Base-by-base conservation (phyloP, 75 land plant species). In the Adiantum capillusveneris region DNA sequence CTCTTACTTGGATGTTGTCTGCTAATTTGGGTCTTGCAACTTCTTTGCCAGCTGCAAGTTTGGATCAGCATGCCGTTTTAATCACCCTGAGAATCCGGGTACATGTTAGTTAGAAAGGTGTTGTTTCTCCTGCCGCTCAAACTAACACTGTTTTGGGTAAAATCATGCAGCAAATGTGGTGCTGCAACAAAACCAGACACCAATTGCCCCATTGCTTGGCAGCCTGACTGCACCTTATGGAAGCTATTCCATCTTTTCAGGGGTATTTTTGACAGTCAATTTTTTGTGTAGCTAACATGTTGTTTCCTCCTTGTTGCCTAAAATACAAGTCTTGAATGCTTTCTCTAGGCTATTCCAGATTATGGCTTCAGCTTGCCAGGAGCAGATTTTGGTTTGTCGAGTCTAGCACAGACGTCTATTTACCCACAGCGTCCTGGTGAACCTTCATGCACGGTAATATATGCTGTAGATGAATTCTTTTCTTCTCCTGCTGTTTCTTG, bases 341-440 rank as follows among this genome's bases (percentile, higher is more conserved):
- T 20, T 11, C 22, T 6, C n/a, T 16, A 28, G 57, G 5, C 29
- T 11, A 3, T 55, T 28, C 26, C 29, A 55, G 25, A 55, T 25
- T 55, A 55, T 25, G 31, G 25, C 5, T 3, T 55, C 11, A 55
- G 25, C 16, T 16, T 55, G 16, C 25, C 57, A 20, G 31, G 31
- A 55, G 2, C 25, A 5, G 29, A n/a, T 1, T 17, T 55, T 28
- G 31, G 57, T 20, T 55, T 55, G 26, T 3, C 57, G 22, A 24
- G 14, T 25, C 31, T 27, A 55, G 2, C 57, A 28, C 31, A 28
- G 11, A 55, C 31, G 2, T 24, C 57, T 24, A 16, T 30, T 14
- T 55, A 82, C 56, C 89, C 89, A 31, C 79, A 79, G 59, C 70
- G 89, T 49, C 86, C 89, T 9, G 74, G 86, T 45, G 86, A 85